These are phyloP conservation scores for Cercospora beticola DNA, from an alignment of 2,329 filamentous ascomycete genomes.

Conservation along the genomic window DNA sequence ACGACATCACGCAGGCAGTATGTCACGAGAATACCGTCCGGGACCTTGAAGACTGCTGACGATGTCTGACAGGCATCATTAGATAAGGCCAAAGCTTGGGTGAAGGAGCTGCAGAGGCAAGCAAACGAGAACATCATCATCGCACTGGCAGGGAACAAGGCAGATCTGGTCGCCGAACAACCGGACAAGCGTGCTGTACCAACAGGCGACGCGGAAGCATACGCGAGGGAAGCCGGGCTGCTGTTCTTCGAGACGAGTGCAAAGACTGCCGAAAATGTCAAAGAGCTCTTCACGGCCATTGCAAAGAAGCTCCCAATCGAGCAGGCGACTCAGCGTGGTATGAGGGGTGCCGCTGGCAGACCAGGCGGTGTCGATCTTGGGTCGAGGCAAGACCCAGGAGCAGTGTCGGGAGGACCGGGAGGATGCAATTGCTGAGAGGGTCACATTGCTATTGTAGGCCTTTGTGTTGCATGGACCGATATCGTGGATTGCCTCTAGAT, in stretches of 20 bases:
- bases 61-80: constrained; percentile 69
- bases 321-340: constrained; percentile 87
- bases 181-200: constrained; percentile 93
- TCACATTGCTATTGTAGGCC: neutral
- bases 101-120: constrained; percentile 97
- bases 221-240: constrained; percentile 87
- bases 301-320: constrained; percentile 97
- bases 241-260: constrained; percentile 98
- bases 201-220: constrained; percentile 88
- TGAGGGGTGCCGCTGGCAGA: constrained; percentile 60
- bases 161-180: constrained; percentile 90
- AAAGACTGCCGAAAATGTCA: constrained; percentile 95
- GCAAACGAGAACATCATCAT: constrained; percentile 99
- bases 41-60: constrained; percentile 25
- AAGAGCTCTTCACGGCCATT: constrained; percentile 93
- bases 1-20: constrained; percentile 99
- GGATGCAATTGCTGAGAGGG: constrained; percentile 61
- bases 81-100: constrained; percentile 99
- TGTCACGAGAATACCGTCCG: neutral
- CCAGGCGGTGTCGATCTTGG: constrained; percentile 67
- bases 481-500: neutral
- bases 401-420: constrained; percentile 56
- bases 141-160: constrained; percentile 94
- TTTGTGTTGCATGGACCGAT: neutral
- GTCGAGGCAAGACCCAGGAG: constrained; percentile 60